A percentile compares a stretch with the other conserved stretches of the same genome.
Conservation (phyloP, 2,329 filamentous ascomycete genomes). For the Aotearoamyces nothofagi region DNA sequence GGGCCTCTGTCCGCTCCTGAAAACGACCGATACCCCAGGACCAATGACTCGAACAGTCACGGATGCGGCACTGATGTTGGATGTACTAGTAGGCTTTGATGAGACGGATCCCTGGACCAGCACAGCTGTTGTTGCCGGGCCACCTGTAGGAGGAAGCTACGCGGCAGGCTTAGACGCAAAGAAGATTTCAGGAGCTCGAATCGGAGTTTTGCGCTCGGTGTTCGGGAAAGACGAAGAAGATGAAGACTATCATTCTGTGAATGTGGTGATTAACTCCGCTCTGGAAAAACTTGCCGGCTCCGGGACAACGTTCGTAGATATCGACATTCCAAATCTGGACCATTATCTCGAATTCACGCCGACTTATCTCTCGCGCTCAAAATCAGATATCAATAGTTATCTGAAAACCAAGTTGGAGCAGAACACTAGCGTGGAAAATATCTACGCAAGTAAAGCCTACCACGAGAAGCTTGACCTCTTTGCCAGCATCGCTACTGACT, state of each 20-base stretch:
- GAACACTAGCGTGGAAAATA: constrained; percentile 5
- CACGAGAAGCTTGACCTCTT: constrained; percentile 7
- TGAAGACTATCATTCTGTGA: constrained; percentile 12
- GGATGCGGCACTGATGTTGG: constrained; percentile 47
- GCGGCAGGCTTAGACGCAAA: constrained; percentile 9
- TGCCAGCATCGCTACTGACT: constrained; percentile 2
- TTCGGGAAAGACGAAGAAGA: constrained; percentile 14
- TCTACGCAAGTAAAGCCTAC: constrained; percentile 3
- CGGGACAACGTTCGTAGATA: constrained; percentile 14
- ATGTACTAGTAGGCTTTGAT: constrained; percentile 50
- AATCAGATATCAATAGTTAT: constrained; percentile 18
- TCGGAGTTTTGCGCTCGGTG: constrained; percentile 15
- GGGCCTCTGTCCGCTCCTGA: too few relatives aligned
- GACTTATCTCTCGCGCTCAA: constrained; percentile 13
- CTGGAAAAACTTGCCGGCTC: constrained; percentile 8
- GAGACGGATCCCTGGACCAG: constrained; percentile 16
- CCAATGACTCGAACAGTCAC: constrained; percentile 47
- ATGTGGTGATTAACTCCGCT: constrained; percentile 10
- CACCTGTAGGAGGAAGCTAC: constrained; percentile 17
- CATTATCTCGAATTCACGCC: constrained; percentile 13
- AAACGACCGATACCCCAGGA: too few relatives aligned
- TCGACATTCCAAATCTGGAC: constrained; percentile 14
- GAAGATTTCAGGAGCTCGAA: constrained; percentile 9
- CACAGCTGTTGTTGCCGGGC: constrained; percentile 10
- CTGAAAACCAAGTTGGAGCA: constrained; percentile 22